phyloP scores from a whole-genome alignment of 139 green algal species.

The Auxenochlorella pyrenoidosa region DNA sequence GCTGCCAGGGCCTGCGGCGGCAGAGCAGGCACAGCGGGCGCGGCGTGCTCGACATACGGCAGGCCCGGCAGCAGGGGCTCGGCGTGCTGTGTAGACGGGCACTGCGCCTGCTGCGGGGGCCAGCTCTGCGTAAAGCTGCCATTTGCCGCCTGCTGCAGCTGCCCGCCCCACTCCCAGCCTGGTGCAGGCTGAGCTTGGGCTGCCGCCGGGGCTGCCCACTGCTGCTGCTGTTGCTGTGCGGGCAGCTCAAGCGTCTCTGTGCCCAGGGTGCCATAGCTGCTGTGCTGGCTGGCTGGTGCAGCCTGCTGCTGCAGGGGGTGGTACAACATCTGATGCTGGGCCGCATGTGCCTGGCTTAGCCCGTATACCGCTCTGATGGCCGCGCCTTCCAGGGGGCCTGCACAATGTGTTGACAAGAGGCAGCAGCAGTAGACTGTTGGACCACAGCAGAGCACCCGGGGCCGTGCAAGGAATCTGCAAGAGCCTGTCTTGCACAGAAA shows the following conservation, averaged over 20 bases:
- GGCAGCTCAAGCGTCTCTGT: too few relatives aligned
- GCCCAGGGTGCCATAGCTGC: background rate
- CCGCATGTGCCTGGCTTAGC: background rate
- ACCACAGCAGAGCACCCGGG: too few relatives aligned
- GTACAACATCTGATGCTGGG: background rate
- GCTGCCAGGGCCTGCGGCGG: background rate
- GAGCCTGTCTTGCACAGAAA: too few relatives aligned
- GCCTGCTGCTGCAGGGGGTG: background rate
- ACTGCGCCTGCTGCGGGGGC: background rate
- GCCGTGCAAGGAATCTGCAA: too few relatives aligned
- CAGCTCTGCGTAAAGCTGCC: too few relatives aligned
- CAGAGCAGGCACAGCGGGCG: background rate
- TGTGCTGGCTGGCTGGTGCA: background rate
- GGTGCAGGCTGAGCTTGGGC: too few relatives aligned
- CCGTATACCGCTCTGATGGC: background rate
- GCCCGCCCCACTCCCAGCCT: too few relatives aligned
- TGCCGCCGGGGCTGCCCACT: too few relatives aligned
- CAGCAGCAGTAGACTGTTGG: background rate
- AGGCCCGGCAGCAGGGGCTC: constrained; percentile 6
- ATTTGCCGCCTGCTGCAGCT: too few relatives aligned
- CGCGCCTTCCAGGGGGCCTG: background rate
- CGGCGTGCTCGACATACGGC: background rate
- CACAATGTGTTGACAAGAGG: background rate
- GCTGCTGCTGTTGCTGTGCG: too few relatives aligned
- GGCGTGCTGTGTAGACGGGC: background rate